Evolutionary conservation across 768 basidiomycete genomes (phyloP), one percentile per base, ranked within the genome.

Genomic region (Clitopilus passeckerianus): DNA sequence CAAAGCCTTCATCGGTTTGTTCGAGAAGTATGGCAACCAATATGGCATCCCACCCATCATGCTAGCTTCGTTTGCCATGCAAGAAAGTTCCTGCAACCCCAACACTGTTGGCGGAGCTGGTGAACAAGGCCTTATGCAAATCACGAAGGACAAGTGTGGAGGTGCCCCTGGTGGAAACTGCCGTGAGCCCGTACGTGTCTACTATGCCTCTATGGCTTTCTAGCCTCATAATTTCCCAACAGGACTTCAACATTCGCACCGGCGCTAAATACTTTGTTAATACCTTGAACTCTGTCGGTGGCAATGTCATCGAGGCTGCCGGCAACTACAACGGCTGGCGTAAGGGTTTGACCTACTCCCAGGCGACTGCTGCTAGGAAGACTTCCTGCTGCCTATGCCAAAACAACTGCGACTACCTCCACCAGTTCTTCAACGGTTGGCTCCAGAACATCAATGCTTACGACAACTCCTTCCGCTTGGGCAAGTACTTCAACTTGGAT

Each of bases 91-190:
- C 37, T 96, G 93, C 78, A 86, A 88, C 63, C 80, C 86, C 1
- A 59, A 72, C 15, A 82, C 81, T 6, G 77, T 85, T 50, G 93
- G 93, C 56, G 87, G 86, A 15, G 90, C 77, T 20, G 90, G 91
- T 46, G 93, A 94, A 70, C 87, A 91, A 66, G 93, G 91, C 33
- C 73, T 94, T 56, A 94, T 94, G 92, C 92, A 95, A 70, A 78
- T 95, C 62, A 89, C 89, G 16, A 67, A 71, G 41, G 90, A 91
- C 62, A 95, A 93, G 71, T 95, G 92, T 65, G 78, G 67, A 50
- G 81, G 74, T 58, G 85, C 86, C 0, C 79, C 82, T 5, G 68
- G 64, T 22, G 77, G 76, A 14, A 72, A 81, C 62, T 84, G 82
- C 69, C 68, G 65, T 54, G 77, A 82, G 57, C 76, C 79, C 56